These are phyloP conservation scores for Xylariaceae sp. DNA, from an alignment of 2,329 filamentous ascomycete species.

Conservation along the genomic window DNA sequence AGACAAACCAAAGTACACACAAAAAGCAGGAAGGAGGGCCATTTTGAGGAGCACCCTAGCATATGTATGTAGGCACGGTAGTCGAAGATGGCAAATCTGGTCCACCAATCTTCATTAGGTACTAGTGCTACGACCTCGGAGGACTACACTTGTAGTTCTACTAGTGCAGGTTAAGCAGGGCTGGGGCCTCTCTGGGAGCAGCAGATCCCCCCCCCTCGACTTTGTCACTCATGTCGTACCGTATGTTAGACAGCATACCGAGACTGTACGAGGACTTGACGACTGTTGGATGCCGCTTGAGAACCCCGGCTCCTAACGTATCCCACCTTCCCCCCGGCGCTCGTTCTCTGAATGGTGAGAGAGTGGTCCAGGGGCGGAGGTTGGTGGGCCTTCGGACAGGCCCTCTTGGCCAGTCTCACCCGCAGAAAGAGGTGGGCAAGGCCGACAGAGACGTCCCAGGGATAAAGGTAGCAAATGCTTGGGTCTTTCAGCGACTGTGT, in stretches of 20 bases:
- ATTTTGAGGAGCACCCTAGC: constrained; percentile 27
- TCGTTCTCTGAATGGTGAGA: constrained; percentile 25
- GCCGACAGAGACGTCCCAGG: constrained; percentile 3
- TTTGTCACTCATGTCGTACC: constrained; percentile 26
- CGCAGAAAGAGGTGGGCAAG: constrained; percentile 18
- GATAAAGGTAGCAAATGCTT: constrained; percentile 2
- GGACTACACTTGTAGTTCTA: constrained; percentile 16
- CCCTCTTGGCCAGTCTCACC: constrained; percentile 26
- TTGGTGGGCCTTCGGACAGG: constrained; percentile 20
- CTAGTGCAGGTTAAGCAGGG: constrained; percentile 22
- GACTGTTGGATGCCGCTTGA: constrained; percentile 12
- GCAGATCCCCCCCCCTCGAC: constrained; percentile 24
- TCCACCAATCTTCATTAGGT: constrained; percentile 21
- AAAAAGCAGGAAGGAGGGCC: constrained; percentile 25
- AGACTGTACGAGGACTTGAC: constrained; percentile 28
- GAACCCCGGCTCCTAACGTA: constrained; percentile 1
- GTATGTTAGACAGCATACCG: constrained; percentile 20
- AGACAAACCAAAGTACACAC: constrained; percentile 18
- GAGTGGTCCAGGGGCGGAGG: constrained; percentile 19
- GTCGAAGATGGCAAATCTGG: constrained; percentile 19
- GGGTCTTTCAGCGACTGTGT: constrained; percentile 3
- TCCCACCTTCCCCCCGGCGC: constrained; percentile 17
- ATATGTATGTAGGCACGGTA: constrained; percentile 21
- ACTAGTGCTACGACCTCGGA: constrained; percentile 25
- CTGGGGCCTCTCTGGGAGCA: constrained; percentile 25